Evolutionary conservation across 345 rosid genomes (phyloP), one percentile per base, ranked within the genome.

Genomic region (Draba incana): DNA sequence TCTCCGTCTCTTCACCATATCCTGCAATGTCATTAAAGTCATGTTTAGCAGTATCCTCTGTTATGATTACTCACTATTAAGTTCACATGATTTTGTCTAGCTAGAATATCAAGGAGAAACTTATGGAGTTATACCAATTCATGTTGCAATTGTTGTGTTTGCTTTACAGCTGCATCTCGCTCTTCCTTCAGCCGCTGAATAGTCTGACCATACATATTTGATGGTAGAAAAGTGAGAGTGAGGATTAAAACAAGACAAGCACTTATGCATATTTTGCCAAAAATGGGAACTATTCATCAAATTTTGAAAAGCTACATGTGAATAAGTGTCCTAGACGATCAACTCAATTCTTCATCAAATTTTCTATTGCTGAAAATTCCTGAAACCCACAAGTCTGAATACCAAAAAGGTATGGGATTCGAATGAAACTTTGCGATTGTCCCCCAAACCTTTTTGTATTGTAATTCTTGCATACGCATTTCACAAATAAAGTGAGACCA

Each of bases 161-260:
- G 88, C 70, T 82, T 85, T 56, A 85, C 72, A 58, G 92, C 96
- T 54, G 82, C 77, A 73, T 94, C 96, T 75, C 88, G 81, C 82
- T 89, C 99, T 11, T 87, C 92, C 83, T 82, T 91, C 78, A 88
- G 79, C 50, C 69, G 83, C 74, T 86, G 90, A 57, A 91, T 35
- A 38, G 86, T 74, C 95, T 86, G 84, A 49, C 78, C 75, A 51
- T 46, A 67, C 66, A 72, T 64, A 50, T 3, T 58, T 14, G 35
- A 68, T 48, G 31, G 63, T 27, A 63, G 6, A 70, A 12, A 57
- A 0, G 51, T 64, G 16, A 71, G 71, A 9, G 28, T 0, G 12
- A 3, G 42, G 23, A 47, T 2, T 25, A 28, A 47, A 67, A 52
- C 27, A 44, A 37, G 42, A 24, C 16, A 59, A 55, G 4, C 53